These are phyloP conservation scores for Kondoa subrosea DNA, from an alignment of 768 basidiomycete species.

Conservation along the genomic window DNA sequence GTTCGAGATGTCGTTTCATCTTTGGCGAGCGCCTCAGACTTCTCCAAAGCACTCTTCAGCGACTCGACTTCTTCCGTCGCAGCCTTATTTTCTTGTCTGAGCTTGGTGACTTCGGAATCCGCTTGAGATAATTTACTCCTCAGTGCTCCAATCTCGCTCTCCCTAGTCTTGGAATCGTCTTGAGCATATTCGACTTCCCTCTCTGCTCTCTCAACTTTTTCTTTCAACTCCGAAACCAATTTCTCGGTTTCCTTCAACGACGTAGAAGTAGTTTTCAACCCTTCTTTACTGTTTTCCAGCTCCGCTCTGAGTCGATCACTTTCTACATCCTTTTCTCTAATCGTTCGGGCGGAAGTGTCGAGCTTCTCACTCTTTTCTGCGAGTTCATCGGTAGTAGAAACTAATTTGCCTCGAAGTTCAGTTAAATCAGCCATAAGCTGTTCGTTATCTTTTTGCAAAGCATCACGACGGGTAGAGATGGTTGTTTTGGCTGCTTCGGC, in stretches of 20 bases:
- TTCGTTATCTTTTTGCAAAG: constrained; percentile 17
- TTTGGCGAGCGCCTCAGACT: background rate
- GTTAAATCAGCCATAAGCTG: constrained; percentile 13
- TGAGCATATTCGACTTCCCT: constrained; percentile 9
- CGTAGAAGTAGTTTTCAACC: background rate
- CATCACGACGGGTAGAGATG: constrained; percentile 3
- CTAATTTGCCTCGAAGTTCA: constrained; percentile 11
- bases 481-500: constrained; percentile 4
- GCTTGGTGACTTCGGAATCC: background rate
- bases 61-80: background rate
- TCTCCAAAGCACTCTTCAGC: background rate
- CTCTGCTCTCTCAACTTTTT: constrained; percentile 10
- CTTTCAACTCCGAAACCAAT: background rate
- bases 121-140: background rate
- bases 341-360: background rate
- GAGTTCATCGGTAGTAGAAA: constrained; percentile 6
- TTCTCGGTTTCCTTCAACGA: constrained; percentile 2
- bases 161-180: constrained; percentile 9
- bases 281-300: background rate
- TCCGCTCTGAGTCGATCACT: background rate
- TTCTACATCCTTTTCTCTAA: constrained; percentile 12
- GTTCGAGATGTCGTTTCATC: background rate
- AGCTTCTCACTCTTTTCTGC: constrained; percentile 7
- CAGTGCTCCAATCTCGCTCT: background rate
- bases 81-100: background rate